phyloP scores from a whole-genome alignment of 345 rosid genomes.

The Aurinia saxatilis region DNA sequence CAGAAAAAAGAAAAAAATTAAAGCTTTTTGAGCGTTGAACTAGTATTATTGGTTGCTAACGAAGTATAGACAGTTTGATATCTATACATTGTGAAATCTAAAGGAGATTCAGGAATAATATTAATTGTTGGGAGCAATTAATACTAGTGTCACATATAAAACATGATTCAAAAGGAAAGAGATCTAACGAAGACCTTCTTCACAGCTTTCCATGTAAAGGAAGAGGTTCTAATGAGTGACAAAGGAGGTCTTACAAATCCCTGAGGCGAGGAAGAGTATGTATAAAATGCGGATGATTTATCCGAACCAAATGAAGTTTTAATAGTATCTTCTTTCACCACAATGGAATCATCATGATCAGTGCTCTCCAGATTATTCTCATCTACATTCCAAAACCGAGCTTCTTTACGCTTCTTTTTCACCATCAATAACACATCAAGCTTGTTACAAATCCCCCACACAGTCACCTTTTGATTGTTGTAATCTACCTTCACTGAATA shows the following conservation, averaged over 20 bases:
- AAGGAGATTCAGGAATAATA: background rate
- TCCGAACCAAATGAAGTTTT: conserved; percentile 3
- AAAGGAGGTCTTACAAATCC: conserved; percentile 27
- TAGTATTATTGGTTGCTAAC: background rate
- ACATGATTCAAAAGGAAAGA: conserved; percentile 40
- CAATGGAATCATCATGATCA: conserved; percentile 4
- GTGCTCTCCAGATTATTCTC: conserved; percentile 26
- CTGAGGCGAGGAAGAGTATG: conserved; percentile 15
- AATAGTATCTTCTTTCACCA: conserved; percentile 16
- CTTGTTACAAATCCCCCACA: conserved; percentile 93
- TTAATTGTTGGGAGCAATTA: background rate
- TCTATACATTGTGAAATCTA: background rate
- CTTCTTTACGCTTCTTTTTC: conserved; percentile 66
- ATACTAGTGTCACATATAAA: background rate
- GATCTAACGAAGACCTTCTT: conserved; percentile 58
- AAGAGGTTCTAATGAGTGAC: conserved; percentile 39
- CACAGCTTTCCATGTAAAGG: conserved; percentile 57
- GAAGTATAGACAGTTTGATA: background rate
- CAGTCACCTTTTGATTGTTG: conserved; percentile 66
- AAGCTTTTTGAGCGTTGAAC: background rate
- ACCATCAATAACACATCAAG: conserved; percentile 49
- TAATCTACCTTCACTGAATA: conserved; percentile 67
- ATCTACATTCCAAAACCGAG: conserved; percentile 66
- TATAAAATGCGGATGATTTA: conserved; percentile 5
- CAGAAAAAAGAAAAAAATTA: background rate